phyloP scores from a whole-genome alignment of 2,329 filamentous ascomycete genomes.

The Metarhizium robertsii region DNA sequence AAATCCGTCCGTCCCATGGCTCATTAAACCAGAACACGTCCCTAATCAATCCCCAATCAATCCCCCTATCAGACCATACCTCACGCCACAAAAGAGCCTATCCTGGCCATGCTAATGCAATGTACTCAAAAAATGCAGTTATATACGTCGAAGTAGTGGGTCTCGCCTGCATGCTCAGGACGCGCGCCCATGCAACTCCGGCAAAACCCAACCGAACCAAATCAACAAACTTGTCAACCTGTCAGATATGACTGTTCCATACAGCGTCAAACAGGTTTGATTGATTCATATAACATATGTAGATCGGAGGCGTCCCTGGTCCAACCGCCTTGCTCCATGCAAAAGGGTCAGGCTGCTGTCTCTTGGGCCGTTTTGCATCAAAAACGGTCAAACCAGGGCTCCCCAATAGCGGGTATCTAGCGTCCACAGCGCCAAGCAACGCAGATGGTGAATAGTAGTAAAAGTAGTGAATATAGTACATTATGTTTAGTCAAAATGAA shows the following conservation, averaged over 20 bases:
- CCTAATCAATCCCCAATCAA: background rate
- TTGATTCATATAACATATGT: background rate
- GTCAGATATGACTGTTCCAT: background rate
- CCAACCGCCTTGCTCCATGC: background rate
- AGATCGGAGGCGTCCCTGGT: background rate
- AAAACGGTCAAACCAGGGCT: background rate
- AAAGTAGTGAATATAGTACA: background rate
- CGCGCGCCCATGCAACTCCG: background rate
- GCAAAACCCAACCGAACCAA: background rate
- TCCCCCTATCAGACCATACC: background rate
- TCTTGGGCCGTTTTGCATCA: slow-evolving; percentile 1
- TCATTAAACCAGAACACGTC: background rate
- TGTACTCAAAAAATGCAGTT: background rate
- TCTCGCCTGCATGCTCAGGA: background rate
- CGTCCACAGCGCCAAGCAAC: background rate
- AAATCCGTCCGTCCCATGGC: background rate
- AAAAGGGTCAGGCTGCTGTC: background rate
- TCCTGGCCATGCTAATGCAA: background rate
- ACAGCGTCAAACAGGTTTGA: background rate
- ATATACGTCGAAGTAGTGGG: background rate
- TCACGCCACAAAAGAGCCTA: background rate
- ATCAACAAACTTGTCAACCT: background rate
- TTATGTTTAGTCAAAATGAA: background rate
- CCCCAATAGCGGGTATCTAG: background rate
- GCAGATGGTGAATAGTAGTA: background rate